These are phyloP conservation scores for Bigelowiella natans DNA, from an alignment of 78 protist species.

Conservation along the genomic window DNA sequence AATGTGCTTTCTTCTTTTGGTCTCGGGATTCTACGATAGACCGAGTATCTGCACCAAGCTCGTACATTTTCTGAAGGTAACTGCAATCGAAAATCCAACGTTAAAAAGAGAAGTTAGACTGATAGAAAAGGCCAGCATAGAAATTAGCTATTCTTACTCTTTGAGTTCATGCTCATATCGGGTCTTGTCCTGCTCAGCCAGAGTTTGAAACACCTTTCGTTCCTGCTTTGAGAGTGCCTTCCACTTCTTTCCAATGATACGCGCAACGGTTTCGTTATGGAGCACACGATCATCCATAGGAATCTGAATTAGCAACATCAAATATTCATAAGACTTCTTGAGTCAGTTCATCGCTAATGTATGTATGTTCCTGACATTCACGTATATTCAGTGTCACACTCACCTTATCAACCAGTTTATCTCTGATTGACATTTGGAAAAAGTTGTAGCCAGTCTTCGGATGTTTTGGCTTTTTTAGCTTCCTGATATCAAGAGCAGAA, in stretches of 20 bases:
- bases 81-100: too few relatives aligned
- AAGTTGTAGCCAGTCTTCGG: background rate
- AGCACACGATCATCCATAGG: background rate
- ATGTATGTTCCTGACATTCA: too few relatives aligned
- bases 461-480: background rate
- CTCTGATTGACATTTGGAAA: background rate
- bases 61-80: background rate
- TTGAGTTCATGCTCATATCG: background rate
- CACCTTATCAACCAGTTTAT: background rate
- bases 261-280: background rate
- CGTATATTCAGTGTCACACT: background rate
- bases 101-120: too few relatives aligned
- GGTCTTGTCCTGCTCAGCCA: background rate
- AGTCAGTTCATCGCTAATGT: too few relatives aligned
- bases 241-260: background rate
- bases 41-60: background rate
- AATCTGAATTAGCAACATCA: background rate
- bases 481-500: too few relatives aligned
- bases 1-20: too few relatives aligned
- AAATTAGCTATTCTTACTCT: too few relatives aligned
- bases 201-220: background rate
- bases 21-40: too few relatives aligned
- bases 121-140: too few relatives aligned
- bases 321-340: too few relatives aligned
- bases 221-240: background rate